phyloP scores from a whole-genome alignment of 495 filamentous ascomycete species.

The Xylaria castorea region DNA sequence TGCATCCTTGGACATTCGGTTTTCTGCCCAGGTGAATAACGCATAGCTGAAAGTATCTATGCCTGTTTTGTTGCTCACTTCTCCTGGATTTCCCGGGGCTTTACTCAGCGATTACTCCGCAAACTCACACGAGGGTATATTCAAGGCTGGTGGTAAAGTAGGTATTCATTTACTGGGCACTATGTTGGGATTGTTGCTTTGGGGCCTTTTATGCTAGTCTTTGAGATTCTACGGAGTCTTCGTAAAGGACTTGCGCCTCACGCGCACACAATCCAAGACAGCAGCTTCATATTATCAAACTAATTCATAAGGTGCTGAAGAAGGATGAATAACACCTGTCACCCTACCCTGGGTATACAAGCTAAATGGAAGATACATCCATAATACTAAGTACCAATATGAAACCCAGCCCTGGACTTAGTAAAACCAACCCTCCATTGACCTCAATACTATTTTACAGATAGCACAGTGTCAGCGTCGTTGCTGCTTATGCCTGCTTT shows the following conservation, averaged over 20 bases:
- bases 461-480: neutral
- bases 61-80: neutral
- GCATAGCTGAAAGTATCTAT: neutral
- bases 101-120: neutral
- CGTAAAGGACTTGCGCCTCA: neutral
- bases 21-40: neutral
- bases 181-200: neutral
- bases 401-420: neutral
- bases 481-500: constrained; percentile 26
- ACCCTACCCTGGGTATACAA: neutral
- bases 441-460: constrained; percentile 11
- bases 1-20: neutral
- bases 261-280: neutral
- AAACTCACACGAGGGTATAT: neutral
- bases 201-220: neutral
- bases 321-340: neutral
- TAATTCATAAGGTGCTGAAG: neutral
- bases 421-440: neutral
- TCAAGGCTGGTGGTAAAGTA: neutral
- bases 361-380: neutral
- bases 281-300: neutral
- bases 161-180: neutral
- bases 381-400: neutral
- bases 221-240: neutral
- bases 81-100: neutral